A percentile compares a stretch with the other conserved stretches of the same genome.
These are phyloP conservation scores for Scenedesmus sp. DNA, from an alignment of 163 green algal species.

Conservation along the genomic window DNA sequence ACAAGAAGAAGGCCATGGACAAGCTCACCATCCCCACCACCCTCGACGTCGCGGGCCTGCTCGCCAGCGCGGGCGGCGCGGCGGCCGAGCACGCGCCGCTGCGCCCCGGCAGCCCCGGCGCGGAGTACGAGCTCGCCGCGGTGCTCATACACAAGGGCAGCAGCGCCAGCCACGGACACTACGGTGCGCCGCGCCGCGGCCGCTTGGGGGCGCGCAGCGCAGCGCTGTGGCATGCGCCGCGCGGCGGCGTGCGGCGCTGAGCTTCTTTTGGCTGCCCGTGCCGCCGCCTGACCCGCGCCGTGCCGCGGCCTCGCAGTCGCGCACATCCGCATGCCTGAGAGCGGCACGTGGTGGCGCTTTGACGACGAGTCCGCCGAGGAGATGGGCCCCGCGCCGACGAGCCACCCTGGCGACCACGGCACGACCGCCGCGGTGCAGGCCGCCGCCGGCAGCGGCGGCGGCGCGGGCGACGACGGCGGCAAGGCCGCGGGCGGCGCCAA, in stretches of 20 bases:
- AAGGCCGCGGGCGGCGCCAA: background rate
- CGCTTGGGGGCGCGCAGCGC: background rate
- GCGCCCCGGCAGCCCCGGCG: constrained; percentile 6
- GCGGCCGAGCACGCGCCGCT: background rate
- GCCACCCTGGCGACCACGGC: constrained; percentile 64
- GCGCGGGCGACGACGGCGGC: background rate
- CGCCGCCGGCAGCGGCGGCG: background rate
- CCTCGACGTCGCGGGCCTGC: constrained; percentile 62
- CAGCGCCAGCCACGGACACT: constrained; percentile 81
- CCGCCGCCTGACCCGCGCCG: background rate
- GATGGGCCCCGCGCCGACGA: constrained; percentile 62
- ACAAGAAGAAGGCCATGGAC: constrained; percentile 80
- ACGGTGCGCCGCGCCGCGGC: constrained; percentile 53
- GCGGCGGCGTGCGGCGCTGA: too few species aligned
- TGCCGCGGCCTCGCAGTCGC: constrained; percentile 62
- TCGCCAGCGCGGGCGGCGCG: constrained; percentile 37
- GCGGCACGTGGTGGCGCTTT: constrained; percentile 83
- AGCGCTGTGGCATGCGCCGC: background rate
- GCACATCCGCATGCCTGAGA: constrained; percentile 68
- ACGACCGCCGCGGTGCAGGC: background rate
- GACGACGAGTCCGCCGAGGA: constrained; percentile 77
- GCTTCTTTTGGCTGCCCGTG: too few species aligned
- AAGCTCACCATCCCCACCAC: constrained; percentile 77
- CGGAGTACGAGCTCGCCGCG: constrained; percentile 74
- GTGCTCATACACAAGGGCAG: constrained; percentile 88